A percentile compares a stretch with the other conserved stretches of the same genome.
phyloP scores from a whole-genome alignment of 2,329 filamentous ascomycete genomes.

The Cercospora brassicicola region DNA sequence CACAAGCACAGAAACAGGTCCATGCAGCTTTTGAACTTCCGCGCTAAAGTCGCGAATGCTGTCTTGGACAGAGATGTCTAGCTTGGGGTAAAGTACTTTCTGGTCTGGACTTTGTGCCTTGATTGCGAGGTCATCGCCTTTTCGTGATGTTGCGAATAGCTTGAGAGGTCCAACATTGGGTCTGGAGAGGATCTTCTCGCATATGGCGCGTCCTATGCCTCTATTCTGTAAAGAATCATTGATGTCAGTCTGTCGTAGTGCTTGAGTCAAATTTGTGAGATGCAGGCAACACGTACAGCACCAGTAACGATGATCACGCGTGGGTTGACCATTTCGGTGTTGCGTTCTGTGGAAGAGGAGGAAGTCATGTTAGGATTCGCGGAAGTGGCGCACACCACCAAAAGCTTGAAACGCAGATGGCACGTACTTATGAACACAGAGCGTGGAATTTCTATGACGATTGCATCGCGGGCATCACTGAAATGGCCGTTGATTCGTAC shows the following conservation, averaged over 20 bases:
- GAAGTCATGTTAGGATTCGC: constrained; percentile 9
- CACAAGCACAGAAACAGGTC: constrained; percentile 39
- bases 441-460: constrained; percentile 9
- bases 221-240: constrained; percentile 32
- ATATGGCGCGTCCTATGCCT: constrained; percentile 41
- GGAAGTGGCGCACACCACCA: background rate
- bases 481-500: constrained; percentile 9
- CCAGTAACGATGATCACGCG: constrained; percentile 40
- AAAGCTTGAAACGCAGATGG: constrained; percentile 1
- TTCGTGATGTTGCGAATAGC: constrained; percentile 39
- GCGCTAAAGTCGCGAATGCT: constrained; percentile 36
- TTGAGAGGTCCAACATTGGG: constrained; percentile 30
- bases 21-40: constrained; percentile 28
- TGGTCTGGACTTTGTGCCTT: constrained; percentile 16
- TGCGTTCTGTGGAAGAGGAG: background rate
- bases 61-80: constrained; percentile 35
- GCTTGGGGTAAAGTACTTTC: constrained; percentile 34
- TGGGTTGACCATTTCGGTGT: constrained; percentile 30
- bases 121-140: constrained; percentile 35
- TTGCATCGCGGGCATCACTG: constrained; percentile 8
- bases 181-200: constrained; percentile 34
- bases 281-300: constrained; percentile 29
- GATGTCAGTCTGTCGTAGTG: background rate
- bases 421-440: background rate
- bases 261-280: background rate